Evolutionary conservation across 2,329 filamentous ascomycete genomes (phyloP), one percentile per base, ranked within the genome.

Genomic region (Coccinonectria pachysandricola): DNA sequence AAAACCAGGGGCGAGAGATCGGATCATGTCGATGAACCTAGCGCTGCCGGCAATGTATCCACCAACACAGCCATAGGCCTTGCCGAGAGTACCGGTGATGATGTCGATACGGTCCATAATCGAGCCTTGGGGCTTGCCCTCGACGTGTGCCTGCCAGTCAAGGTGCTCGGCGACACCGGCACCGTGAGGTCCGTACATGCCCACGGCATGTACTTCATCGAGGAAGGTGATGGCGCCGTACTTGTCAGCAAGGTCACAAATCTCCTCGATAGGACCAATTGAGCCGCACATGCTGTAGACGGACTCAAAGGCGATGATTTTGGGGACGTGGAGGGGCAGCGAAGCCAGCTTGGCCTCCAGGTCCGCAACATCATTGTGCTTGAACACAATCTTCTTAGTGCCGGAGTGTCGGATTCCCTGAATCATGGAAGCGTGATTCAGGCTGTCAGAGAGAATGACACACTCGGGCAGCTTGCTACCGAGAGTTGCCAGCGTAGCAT

Each of bases 251-350:
- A 98, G 64, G 52, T 98, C 86, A 54, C 88, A 96, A 36, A 98
- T 96, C 50, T 79, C 79, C 59, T 87, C 84, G 43, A 98, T 98
- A 1, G 91, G 91, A 1, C 86, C 91, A 52, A 98, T 84, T 10
- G 86, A 94, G 37, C 91, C 91, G 52, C 91, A 98, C 91, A 98
- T 98, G 64, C 86, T 94, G 63, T 98, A 98, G 4, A 98, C 91
- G 15, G 86, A 94, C 61, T 98, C 91, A 40, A 96, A 98, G 3
- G 91, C 91, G 40, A 98, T 98, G 41, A 98, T 94, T 66, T 98
- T 98, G 31, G 91, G 91, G 18, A 83, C 73, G 34, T 91, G 71
- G 1, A 81, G 62, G 1, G 88, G 86, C 21, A 98, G 69, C 8
- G 86, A 81, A 3, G 87, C 86, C 40, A 98, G 68, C 60, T 98